These are phyloP conservation scores for Nemania sp. DNA, from an alignment of 2,329 filamentous ascomycete genomes.

Conservation along the genomic window DNA sequence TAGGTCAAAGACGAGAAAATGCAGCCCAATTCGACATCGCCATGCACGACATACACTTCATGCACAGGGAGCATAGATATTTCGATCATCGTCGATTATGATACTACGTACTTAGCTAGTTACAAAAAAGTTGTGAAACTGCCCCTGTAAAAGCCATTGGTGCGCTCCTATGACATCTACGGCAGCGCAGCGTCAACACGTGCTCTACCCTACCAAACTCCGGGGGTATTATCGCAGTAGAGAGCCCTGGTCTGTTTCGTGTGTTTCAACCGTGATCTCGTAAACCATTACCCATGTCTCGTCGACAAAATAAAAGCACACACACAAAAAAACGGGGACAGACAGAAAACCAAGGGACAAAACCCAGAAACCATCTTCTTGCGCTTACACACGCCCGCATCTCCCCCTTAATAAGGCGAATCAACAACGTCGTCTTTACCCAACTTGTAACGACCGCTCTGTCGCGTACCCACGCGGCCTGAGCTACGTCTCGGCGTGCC, in stretches of 20 bases:
- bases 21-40: neutral
- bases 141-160: constrained; percentile 22
- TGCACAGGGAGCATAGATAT: neutral
- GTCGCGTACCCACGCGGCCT: constrained; percentile 63
- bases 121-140: constrained; percentile 36
- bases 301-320: constrained; percentile 11
- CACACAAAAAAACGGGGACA: constrained; percentile 1
- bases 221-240: constrained; percentile 43
- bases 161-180: constrained; percentile 12
- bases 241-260: constrained; percentile 30
- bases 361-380: neutral
- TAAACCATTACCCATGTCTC: constrained; percentile 31
- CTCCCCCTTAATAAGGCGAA: constrained; percentile 63
- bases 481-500: constrained; percentile 64
- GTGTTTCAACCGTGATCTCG: constrained; percentile 35
- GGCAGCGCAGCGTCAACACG: constrained; percentile 27
- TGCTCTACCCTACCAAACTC: constrained; percentile 41
- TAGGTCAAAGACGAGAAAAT: neutral
- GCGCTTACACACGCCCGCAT: neutral
- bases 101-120: constrained; percentile 38
- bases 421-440: constrained; percentile 88
- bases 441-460: constrained; percentile 76
- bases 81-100: neutral
- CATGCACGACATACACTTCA: neutral
- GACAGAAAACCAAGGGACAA: neutral